phyloP scores from a whole-genome alignment of 2,329 filamentous ascomycete species.

The Cercospora zeina region DNA sequence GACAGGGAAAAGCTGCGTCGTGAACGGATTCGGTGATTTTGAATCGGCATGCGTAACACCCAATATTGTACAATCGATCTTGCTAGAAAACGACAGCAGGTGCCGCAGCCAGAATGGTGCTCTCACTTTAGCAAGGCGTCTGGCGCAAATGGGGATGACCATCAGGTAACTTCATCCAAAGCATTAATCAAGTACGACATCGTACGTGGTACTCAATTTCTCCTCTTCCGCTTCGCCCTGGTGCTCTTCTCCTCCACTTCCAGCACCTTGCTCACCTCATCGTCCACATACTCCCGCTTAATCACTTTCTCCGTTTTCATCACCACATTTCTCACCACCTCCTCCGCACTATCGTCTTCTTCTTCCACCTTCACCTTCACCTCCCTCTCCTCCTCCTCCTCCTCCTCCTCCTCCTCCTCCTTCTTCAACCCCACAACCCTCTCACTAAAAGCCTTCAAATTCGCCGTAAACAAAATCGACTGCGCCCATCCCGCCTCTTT shows the following conservation, averaged over 20 bases:
- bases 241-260: constrained; percentile 44
- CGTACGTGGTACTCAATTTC: constrained; percentile 20
- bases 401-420: constrained; percentile 43
- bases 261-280: constrained; percentile 42
- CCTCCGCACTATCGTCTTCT: constrained; percentile 34
- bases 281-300: constrained; percentile 46
- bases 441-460: constrained; percentile 80
- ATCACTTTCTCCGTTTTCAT: constrained; percentile 41
- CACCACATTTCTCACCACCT: constrained; percentile 28
- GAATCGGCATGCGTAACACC: not conserved
- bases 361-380: constrained; percentile 42
- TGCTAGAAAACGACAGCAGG: not conserved
- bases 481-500: constrained; percentile 96
- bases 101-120: constrained; percentile 4
- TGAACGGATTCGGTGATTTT: not conserved
- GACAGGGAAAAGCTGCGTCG: not conserved
- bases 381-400: constrained; percentile 38
- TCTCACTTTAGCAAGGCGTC: constrained; percentile 21
- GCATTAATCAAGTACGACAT: not conserved
- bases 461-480: constrained; percentile 92
- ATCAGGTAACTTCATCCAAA: not conserved
- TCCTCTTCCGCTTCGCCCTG: constrained; percentile 43
- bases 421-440: constrained; percentile 54
- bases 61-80: not conserved
- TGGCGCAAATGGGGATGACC: constrained; percentile 1